Base-by-base conservation (phyloP, 2,329 filamentous ascomycete species). In the Lithohypha guttulata region DNA sequence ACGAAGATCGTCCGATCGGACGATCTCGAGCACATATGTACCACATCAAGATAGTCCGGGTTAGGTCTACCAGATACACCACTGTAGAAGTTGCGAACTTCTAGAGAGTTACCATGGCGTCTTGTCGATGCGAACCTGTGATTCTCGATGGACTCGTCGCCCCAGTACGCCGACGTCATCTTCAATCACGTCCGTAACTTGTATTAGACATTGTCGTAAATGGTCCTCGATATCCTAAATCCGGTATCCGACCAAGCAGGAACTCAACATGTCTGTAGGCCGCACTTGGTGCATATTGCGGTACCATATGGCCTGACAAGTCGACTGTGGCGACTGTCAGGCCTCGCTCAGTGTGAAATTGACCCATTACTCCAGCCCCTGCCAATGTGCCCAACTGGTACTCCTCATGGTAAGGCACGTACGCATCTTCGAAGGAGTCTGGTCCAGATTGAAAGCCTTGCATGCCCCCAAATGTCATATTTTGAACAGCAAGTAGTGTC, bases 401-500 rank as follows among this genome's bases (percentile, higher is more conserved):
- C 42, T 68, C 62, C 2, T 50, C 53, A 49, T 79, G 74, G 53
- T 74, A 77, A 0, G 82, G 81, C 0, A 86, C 79, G 54, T 73
- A 84, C 53, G 84, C 78, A 2, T 77, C 74, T 36, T 75, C 69
- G 34, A 45, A 51, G 9, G 43, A 15, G 1, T 55, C 55, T 0
- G 82, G 83, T 1, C 61, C 58, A 1, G 58, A 55, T 47, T 77
- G 71, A 65, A 89, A 87, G 0, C 83, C 84, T 36, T 81, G 73
- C 29, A 67, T 56, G 3, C 81, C 82, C 42, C 75, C 74, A 76
- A 77, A 89, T 0, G 81, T 86, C 77, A 87, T 84, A 62, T 86
- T 86, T 55, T 89, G 82, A 42, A 87, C 77, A 1, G 71, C 70
- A 5, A 84, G 63, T 1, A 89, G 65, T 0, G 81, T 81, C 11